Evolutionary conservation across 2,329 filamentous ascomycete genomes (phyloP).

Genomic region (Hirsutella minnesotensis): DNA sequence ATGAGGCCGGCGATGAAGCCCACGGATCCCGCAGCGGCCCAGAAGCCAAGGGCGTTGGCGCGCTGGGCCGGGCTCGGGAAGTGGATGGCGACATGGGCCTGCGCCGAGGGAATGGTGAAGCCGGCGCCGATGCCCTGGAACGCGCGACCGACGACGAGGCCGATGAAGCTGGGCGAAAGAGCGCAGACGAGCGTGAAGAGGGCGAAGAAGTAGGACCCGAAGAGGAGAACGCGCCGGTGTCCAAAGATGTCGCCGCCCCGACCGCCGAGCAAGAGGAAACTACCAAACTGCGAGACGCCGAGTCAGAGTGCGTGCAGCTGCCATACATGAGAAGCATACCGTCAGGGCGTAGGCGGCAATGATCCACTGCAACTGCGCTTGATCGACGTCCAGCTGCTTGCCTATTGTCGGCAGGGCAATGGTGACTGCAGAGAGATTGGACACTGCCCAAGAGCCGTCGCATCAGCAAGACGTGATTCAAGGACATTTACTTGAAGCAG

Average conservation of each 20-base stretch:
- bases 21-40: conserved; percentile 1
- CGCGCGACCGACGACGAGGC: neutral
- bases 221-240: neutral
- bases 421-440: conserved; percentile 1
- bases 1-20: conserved; percentile 1
- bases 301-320: too few species aligned
- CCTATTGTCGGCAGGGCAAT: neutral
- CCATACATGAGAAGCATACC: neutral
- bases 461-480: too few species aligned
- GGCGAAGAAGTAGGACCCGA: conserved; percentile 1
- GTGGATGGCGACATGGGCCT: conserved; percentile 1
- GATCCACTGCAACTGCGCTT: conserved; percentile 1
- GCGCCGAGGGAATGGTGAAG: conserved; percentile 1
- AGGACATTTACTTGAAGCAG: too few species aligned
- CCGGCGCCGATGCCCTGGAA: conserved; percentile 2
- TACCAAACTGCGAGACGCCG: neutral
- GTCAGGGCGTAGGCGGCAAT: conserved; percentile 1
- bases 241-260: conserved; percentile 2
- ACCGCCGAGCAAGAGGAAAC: conserved; percentile 1
- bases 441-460: too few species aligned
- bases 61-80: neutral
- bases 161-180: neutral
- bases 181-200: conserved; percentile 1
- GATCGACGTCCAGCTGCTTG: neutral
- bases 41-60: neutral